These are phyloP conservation scores for Eucalyptus guilfoylei DNA, from an alignment of 345 rosid species.

Conservation along the genomic window DNA sequence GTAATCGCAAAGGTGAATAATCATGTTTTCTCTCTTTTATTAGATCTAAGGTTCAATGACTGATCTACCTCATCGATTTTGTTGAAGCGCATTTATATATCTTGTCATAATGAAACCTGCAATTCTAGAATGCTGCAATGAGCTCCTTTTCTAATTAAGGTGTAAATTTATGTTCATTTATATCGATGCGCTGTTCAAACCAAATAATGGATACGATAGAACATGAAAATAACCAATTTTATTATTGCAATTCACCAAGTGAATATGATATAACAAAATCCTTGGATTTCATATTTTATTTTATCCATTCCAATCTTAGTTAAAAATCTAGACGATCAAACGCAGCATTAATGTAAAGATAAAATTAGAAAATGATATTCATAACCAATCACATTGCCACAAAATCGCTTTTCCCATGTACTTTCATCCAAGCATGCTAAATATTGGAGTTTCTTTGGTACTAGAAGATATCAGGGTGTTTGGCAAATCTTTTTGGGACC, in stretches of 20 bases:
- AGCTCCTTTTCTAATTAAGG: too few species aligned
- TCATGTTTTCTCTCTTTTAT: not conserved
- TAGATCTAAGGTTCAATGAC: too few species aligned
- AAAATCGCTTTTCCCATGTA: too few species aligned
- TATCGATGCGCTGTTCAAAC: not conserved
- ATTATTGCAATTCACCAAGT: too few species aligned
- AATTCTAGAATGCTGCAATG: not conserved
- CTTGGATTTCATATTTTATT: too few species aligned
- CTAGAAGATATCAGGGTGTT: not conserved
- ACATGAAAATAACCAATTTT: not conserved
- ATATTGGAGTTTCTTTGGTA: not conserved
- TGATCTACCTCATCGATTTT: not conserved
- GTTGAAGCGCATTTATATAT: not conserved
- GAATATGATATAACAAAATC: too few species aligned
- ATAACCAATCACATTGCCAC: not conserved
- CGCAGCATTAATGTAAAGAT: not conserved
- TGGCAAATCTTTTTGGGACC: not conserved
- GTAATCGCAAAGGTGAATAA: not conserved
- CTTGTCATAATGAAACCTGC: not conserved
- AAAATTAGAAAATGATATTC: not conserved
- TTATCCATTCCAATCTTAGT: not conserved
- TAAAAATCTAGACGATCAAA: too few species aligned
- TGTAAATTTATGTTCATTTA: not conserved
- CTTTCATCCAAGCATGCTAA: too few species aligned
- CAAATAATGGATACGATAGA: not conserved